Base-by-base conservation (phyloP, 768 basidiomycete species). In the Phaeotremella fagi region DNA sequence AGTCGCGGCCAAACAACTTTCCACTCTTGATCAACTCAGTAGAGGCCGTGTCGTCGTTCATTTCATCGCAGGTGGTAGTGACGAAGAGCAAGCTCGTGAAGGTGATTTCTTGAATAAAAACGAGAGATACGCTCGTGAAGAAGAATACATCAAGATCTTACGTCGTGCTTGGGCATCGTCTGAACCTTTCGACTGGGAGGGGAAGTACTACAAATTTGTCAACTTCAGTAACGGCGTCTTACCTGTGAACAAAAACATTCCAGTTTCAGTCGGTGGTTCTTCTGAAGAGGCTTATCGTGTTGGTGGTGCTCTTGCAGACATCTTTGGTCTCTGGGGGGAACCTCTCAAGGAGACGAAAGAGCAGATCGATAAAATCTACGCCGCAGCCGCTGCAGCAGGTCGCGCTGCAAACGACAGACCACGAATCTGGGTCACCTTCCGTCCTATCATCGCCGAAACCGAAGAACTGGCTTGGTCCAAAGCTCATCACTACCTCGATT, bases 271-370 rank as follows among this genome's bases (percentile, higher is more conserved):
- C 22, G 63, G 63, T 18, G 63, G 63, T 24, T 65, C 63, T 14
- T 65, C 63, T 1, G 37, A 49, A 4, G 63, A 65, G 36, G 63
- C 63, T 20, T 65, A 65, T 33, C 46, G 63, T 16, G 45, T 65
- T 47, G 63, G 63, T 36, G 63, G 63, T 16, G 53, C 57, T n/a
- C 51, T 65, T 18, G 63, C 31, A 20, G 63, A 65, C 33, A 65
- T 65, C 54, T 65, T 65, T 48, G 63, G 63, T 36, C 55, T 65
- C 9, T 65, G 63, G 63, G 63, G 63, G n/a, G 63, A 65, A 37
- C 63, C 63, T 9, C 45, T 65, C 26, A 65, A 65, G 52, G 63
- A 65, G 52, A 65, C 63, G 35, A 62, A 62, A 46, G 63, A 65
- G 47, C 63, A 65, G 54, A 65, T 65, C 25, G 63, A 65, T 36